Conservation (phyloP, 2,329 filamentous ascomycete species). For the Colletotrichum costaricense region DNA sequence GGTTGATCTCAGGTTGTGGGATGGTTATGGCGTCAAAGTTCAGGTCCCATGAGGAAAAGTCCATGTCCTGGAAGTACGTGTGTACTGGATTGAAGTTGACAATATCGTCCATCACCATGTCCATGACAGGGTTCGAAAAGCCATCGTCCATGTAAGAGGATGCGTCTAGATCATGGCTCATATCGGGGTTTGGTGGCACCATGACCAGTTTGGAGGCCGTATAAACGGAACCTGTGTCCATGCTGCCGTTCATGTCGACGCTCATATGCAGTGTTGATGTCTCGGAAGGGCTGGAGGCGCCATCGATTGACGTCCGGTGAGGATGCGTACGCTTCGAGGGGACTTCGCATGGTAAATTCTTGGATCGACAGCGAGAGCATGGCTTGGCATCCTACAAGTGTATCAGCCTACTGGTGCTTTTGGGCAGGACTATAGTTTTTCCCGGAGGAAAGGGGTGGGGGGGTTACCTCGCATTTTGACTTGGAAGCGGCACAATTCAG, state of each 20-base stretch:
- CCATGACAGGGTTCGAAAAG: slow-evolving; percentile 25
- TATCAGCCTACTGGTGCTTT: background rate
- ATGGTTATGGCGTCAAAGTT: slow-evolving; percentile 45
- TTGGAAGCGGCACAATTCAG: slow-evolving; percentile 32
- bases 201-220: slow-evolving; percentile 6
- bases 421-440: background rate
- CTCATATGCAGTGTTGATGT: slow-evolving; percentile 25
- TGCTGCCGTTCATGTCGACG: slow-evolving; percentile 14
- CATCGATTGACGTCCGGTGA: slow-evolving; percentile 17
- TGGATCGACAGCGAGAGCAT: slow-evolving; percentile 28
- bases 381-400: slow-evolving; percentile 22
- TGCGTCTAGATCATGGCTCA: slow-evolving; percentile 15
- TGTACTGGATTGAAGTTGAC: slow-evolving; percentile 43
- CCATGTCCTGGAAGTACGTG: slow-evolving; percentile 45
- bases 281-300: slow-evolving; percentile 26
- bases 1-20: slow-evolving; percentile 42
- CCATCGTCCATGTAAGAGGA: slow-evolving; percentile 18
- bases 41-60: slow-evolving; percentile 47
- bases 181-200: slow-evolving; percentile 15
- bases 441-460: background rate
- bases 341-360: slow-evolving; percentile 29
- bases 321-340: slow-evolving; percentile 26
- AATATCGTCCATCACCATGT: slow-evolving; percentile 34
- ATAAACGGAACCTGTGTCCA: slow-evolving; percentile 12
- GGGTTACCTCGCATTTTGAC: slow-evolving; percentile 33